phyloP scores from a whole-genome alignment of 2,329 filamentous ascomycete genomes.

The Colletotrichum caudatum region DNA sequence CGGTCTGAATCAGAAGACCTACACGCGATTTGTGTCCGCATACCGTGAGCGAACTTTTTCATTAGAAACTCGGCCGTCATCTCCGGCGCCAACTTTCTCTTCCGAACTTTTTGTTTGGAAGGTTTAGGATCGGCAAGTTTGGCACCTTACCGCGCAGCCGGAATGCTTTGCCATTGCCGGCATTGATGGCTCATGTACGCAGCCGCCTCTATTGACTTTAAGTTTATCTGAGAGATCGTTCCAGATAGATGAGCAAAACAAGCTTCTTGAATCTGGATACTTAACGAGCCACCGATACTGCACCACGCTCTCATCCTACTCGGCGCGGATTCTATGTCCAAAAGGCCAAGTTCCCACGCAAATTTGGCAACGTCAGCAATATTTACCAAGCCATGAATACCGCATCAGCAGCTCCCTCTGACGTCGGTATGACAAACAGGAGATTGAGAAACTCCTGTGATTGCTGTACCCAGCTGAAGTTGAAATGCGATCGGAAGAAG shows the following conservation, averaged over 20 bases:
- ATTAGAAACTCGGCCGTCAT: background rate
- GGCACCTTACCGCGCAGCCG: background rate
- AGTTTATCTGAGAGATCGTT: background rate
- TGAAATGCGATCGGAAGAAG: conserved; percentile 23
- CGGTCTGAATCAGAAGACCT: background rate
- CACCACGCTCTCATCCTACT: too few species aligned
- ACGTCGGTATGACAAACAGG: background rate
- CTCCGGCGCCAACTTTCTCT: background rate
- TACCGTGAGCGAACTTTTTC: background rate
- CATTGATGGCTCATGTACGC: background rate
- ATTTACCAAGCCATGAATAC: background rate
- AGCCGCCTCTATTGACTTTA: background rate
- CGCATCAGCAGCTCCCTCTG: background rate
- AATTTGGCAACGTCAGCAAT: background rate
- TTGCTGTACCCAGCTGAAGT: conserved; percentile 12
- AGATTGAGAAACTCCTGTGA: conserved; percentile 23
- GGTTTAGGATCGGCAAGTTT: background rate
- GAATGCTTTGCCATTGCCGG: background rate
- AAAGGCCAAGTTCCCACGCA: background rate
- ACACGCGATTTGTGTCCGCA: background rate
- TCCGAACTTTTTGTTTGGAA: too few species aligned
- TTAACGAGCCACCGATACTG: background rate
- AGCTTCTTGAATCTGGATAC: background rate
- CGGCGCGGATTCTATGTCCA: background rate
- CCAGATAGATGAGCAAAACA: background rate